A percentile compares a stretch with the other conserved stretches of the same genome.
These are phyloP conservation scores for Lotmaria passim DNA, from an alignment of 208 protist genomes.

Conservation along the genomic window DNA sequence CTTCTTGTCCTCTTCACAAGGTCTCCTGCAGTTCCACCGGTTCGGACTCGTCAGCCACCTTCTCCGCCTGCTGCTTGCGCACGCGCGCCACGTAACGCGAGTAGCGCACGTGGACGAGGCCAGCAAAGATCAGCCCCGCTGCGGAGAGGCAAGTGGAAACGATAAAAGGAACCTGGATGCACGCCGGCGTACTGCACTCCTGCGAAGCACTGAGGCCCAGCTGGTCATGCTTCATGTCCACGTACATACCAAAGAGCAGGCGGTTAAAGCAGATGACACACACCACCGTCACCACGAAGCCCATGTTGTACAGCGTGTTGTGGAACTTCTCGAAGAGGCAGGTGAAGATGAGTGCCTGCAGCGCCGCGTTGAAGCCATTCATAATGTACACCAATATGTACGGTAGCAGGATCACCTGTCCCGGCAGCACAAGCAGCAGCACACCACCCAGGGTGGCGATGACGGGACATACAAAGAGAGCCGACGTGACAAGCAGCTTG, in stretches of 20 bases:
- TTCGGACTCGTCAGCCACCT: conserved; percentile 7
- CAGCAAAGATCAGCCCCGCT: conserved; percentile 38
- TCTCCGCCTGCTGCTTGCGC: conserved; percentile 4
- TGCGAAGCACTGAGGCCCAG: conserved; percentile 23
- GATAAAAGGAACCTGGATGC: conserved; percentile 57
- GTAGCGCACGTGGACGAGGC: conserved; percentile 56
- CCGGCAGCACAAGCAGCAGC: conserved; percentile 60
- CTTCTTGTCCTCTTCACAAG: background rate
- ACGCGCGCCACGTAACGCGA: conserved; percentile 38
- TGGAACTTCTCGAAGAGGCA: conserved; percentile 57
- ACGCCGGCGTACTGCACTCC: conserved; percentile 42
- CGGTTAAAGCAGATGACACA: conserved; percentile 63
- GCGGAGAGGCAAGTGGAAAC: conserved; percentile 43
- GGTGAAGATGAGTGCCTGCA: conserved; percentile 65
- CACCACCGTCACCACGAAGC: conserved; percentile 48
- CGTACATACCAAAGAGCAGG: conserved; percentile 56
- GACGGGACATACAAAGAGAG: conserved; percentile 49
- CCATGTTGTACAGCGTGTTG: conserved; percentile 51
- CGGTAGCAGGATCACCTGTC: conserved; percentile 50
- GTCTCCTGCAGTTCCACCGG: conserved; percentile 11
- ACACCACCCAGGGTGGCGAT: conserved; percentile 47
- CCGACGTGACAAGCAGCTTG: conserved; percentile 52
- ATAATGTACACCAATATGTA: conserved; percentile 72
- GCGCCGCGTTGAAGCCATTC: conserved; percentile 55
- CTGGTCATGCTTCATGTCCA: conserved; percentile 47